A percentile compares a stretch with the other conserved stretches of the same genome.
phyloP scores from a whole-genome alignment of 1,284 basidiomycete species.

The Salmacisia buchloeana region DNA sequence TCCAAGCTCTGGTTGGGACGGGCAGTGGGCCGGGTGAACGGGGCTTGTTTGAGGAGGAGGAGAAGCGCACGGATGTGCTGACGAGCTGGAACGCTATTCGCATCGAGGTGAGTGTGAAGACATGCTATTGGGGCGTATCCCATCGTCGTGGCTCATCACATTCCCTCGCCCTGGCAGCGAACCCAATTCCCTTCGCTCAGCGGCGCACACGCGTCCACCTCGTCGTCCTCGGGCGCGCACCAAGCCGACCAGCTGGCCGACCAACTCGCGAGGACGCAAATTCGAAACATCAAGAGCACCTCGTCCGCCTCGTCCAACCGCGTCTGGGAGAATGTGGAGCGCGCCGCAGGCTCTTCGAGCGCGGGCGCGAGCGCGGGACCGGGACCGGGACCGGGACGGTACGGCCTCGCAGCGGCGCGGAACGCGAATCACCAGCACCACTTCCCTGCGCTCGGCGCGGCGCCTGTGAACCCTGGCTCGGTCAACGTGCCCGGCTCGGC shows the following conservation, averaged over 20 bases:
- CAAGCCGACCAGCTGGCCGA: neutral
- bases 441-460: conserved; percentile 29
- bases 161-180: neutral
- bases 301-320: conserved; percentile 60
- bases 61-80: conserved; percentile 72
- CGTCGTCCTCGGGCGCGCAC: neutral
- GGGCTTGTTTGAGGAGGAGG: conserved; percentile 58
- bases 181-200: conserved; percentile 74
- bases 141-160: conserved; percentile 20
- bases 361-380: no score
- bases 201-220: neutral
- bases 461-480: neutral
- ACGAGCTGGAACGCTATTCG: conserved; percentile 76
- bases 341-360: no score
- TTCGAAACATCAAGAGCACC: conserved; percentile 74
- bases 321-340: conserved; percentile 80
- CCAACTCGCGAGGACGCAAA: conserved; percentile 61
- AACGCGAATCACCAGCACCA: conserved; percentile 13
- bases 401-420: conserved; percentile 6
- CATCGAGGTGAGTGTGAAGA: conserved; percentile 61
- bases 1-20: conserved; percentile 61
- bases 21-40: neutral
- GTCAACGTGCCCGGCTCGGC: conserved; percentile 33
- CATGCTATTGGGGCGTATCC: no score
- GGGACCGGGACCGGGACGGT: neutral